phyloP scores from a whole-genome alignment of 2,329 filamentous ascomycete species.

The Thielaviopsis populi region DNA sequence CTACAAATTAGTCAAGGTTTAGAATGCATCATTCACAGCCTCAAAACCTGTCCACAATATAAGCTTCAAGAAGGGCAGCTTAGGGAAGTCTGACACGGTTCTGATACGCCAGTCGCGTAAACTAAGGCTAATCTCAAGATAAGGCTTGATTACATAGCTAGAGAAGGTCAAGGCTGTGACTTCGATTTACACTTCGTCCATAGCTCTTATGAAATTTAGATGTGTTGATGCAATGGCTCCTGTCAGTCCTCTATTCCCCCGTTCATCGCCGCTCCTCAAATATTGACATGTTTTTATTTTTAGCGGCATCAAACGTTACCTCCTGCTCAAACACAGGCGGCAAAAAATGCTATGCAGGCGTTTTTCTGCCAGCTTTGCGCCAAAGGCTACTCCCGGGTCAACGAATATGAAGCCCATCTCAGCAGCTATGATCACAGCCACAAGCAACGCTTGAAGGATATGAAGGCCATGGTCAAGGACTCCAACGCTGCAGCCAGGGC shows the following conservation, averaged over 20 bases:
- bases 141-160: background rate
- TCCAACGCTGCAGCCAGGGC: slow-evolving; percentile 49
- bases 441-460: slow-evolving; percentile 75
- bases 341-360: slow-evolving; percentile 60
- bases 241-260: background rate
- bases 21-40: no score
- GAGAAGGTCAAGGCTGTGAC: background rate
- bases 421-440: slow-evolving; percentile 92
- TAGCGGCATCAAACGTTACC: slow-evolving; percentile 44
- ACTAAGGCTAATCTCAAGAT: background rate
- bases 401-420: slow-evolving; percentile 91
- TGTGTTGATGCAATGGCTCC: slow-evolving; percentile 3
- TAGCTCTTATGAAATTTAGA: background rate
- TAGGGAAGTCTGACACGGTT: background rate
- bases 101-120: slow-evolving; percentile 3
- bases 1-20: no score
- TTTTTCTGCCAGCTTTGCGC: slow-evolving; percentile 81
- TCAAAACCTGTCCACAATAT: no score
- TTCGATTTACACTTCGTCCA: background rate
- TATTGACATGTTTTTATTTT: background rate
- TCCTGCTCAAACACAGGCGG: slow-evolving; percentile 44
- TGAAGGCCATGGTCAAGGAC: slow-evolving; percentile 69
- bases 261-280: background rate
- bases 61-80: no score
- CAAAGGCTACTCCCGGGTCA: slow-evolving; percentile 89